A percentile compares a stretch with the other conserved stretches of the same genome.
phyloP scores from a whole-genome alignment of 164 flowering plant species.

The Magnolia changhungtana region DNA sequence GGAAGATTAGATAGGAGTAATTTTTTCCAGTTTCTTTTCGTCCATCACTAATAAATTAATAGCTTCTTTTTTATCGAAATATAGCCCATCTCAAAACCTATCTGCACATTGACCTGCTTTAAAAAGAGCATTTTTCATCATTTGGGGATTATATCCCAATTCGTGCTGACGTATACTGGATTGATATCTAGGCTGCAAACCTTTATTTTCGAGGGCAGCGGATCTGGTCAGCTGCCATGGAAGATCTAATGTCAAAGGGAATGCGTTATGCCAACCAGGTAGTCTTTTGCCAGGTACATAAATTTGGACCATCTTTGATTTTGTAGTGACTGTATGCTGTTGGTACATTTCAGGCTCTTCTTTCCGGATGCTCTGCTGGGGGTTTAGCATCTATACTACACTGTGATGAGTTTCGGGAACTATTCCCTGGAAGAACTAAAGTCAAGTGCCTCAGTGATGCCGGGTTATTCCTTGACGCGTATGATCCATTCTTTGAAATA shows the following conservation, averaged over 20 bases:
- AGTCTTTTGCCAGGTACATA: background rate
- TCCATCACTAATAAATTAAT: too few relatives aligned
- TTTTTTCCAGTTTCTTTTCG: too few relatives aligned
- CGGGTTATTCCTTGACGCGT: conserved; percentile 91
- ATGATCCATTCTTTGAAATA: conserved; percentile 19
- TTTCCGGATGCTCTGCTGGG: conserved; percentile 99
- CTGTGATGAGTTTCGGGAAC: conserved; percentile 73
- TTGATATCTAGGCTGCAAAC: conserved; percentile 40
- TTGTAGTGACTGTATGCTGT: conserved; percentile 3
- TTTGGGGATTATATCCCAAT: background rate
- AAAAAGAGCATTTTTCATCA: too few relatives aligned
- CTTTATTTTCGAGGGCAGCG: conserved; percentile 79
- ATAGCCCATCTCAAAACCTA: too few relatives aligned
- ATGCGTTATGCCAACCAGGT: conserved; percentile 86
- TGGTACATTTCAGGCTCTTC: conserved; percentile 66
- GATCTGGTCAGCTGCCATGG: conserved; percentile 80
- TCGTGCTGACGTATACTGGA: background rate
- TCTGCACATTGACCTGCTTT: too few relatives aligned
- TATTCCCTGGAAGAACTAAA: conserved; percentile 57
- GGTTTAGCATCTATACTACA: conserved; percentile 88
- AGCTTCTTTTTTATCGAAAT: too few relatives aligned
- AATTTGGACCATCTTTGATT: background rate
- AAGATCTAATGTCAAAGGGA: conserved; percentile 79
- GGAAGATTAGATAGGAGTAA: too few relatives aligned
- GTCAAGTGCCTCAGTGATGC: conserved; percentile 98